phyloP scores from a whole-genome alignment of 768 basidiomycete genomes.

The Podaxis sp. region DNA sequence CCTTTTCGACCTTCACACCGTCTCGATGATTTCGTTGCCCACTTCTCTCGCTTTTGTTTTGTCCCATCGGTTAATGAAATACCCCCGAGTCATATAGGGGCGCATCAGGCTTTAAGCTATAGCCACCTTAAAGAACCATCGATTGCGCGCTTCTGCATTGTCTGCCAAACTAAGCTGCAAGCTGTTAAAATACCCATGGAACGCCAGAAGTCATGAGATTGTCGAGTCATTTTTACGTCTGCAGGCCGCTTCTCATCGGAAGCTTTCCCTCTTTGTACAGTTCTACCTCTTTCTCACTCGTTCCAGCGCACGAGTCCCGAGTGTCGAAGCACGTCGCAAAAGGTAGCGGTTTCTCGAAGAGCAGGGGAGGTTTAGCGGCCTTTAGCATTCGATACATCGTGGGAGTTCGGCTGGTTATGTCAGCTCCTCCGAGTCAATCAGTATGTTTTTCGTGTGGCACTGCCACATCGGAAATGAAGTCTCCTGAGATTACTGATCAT shows the following conservation, averaged over 20 bases:
- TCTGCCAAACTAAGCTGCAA: neutral
- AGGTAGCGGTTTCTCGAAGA: neutral
- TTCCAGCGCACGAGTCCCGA: too few species aligned
- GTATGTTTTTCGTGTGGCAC: neutral
- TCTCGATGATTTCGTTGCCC: neutral
- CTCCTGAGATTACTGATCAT: constrained; percentile 2
- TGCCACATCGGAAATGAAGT: neutral
- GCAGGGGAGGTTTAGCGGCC: too few species aligned
- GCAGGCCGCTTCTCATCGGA: neutral
- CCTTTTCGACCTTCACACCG: neutral
- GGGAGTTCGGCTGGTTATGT: neutral
- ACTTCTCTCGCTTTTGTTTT: neutral
- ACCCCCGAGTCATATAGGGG: neutral
- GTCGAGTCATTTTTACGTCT: neutral
- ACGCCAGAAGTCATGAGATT: neutral
- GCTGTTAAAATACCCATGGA: neutral
- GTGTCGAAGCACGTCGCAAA: neutral
- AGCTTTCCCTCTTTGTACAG: neutral
- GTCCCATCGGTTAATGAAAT: neutral
- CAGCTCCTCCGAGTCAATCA: neutral
- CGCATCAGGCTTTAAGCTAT: neutral
- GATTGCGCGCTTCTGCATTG: neutral
- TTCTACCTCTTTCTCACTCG: neutral
- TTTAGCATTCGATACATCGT: neutral
- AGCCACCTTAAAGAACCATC: neutral